Evolutionary conservation across 1,284 basidiomycete genomes (phyloP).

Genomic region (Phellopilus nigrolimitatus): DNA sequence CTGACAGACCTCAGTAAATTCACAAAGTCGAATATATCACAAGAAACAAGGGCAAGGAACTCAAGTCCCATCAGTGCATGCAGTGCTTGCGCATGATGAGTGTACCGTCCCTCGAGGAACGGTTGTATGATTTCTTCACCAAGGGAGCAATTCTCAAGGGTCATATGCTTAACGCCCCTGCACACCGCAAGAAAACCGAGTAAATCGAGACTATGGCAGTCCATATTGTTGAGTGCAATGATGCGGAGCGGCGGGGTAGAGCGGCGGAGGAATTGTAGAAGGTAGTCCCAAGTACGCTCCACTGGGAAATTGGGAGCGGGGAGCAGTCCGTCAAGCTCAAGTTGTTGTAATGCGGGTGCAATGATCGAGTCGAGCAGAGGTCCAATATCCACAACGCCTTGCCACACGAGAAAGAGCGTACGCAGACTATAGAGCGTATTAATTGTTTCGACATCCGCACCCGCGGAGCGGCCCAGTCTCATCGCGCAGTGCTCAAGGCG

Average conservation of each 20-base stretch:
- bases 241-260: neutral
- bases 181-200: neutral
- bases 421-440: neutral
- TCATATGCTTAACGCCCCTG: neutral
- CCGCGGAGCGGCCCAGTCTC: neutral
- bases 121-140: neutral
- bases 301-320: neutral
- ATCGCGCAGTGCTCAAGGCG: conserved; percentile 8
- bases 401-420: conserved; percentile 8
- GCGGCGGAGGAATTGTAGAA: neutral
- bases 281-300: neutral
- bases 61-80: conserved; percentile 5
- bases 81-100: neutral
- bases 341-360: neutral
- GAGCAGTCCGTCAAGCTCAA: conserved; percentile 3
- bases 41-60: neutral
- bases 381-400: neutral
- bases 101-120: neutral
- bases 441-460: neutral
- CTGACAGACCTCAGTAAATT: neutral
- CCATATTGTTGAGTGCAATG: conserved; percentile 3
- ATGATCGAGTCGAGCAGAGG: conserved; percentile 4
- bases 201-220: neutral
- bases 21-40: neutral
- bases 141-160: neutral